Percentiles rank a stretch among this genome's conserved stretches.
Conservation (phyloP, 2,329 filamentous ascomycete genomes). For the Colletotrichum sublineola region DNA sequence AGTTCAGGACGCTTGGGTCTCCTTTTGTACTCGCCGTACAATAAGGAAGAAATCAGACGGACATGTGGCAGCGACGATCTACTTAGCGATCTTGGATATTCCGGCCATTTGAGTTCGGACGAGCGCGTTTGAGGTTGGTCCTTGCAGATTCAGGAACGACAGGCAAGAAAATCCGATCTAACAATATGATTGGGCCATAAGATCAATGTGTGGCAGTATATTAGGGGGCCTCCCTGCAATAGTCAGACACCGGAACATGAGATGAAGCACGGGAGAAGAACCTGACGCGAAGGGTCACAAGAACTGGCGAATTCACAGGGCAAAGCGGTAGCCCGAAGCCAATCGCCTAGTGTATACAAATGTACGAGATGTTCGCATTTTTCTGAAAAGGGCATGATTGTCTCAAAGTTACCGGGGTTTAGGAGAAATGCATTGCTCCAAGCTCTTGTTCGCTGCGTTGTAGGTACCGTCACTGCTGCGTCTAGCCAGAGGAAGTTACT, state of each 20-base stretch:
- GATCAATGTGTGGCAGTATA: background rate
- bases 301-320: constrained; percentile 2
- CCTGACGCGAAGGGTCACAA: constrained; percentile 20
- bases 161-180: background rate
- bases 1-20: background rate
- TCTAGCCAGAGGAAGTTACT: background rate
- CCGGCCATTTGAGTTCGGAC: constrained; percentile 28
- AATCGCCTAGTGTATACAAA: background rate
- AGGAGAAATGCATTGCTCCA: background rate
- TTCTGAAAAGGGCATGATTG: background rate
- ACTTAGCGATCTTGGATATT: constrained; percentile 4
- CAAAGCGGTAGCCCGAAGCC: background rate
- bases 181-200: constrained; percentile 29
- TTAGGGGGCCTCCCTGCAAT: constrained; percentile 16
- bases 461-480: background rate
- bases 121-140: constrained; percentile 34
- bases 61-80: constrained; percentile 13
- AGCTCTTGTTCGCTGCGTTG: background rate
- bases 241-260: constrained; percentile 33
- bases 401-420: background rate
- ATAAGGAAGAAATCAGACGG: constrained; percentile 3
- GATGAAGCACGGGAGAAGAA: constrained; percentile 29
- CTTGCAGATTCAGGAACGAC: constrained; percentile 14
- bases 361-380: too few relatives aligned
- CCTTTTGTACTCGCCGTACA: constrained; percentile 17